These are phyloP conservation scores for Verticillium nonalfalfae DNA, from an alignment of 2,329 filamentous ascomycete genomes.

Conservation along the genomic window DNA sequence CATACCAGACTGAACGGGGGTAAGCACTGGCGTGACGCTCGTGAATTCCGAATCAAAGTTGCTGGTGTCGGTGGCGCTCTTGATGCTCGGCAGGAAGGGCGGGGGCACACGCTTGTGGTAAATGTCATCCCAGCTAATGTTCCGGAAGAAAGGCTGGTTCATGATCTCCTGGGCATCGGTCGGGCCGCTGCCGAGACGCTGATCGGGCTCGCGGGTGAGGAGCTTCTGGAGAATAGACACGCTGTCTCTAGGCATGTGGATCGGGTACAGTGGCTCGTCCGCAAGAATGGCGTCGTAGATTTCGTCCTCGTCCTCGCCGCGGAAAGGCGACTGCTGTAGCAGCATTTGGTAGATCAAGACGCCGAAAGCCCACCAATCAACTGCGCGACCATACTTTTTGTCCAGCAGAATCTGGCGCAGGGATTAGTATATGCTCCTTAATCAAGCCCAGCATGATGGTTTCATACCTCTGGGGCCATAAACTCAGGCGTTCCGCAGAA, in stretches of 20 bases:
- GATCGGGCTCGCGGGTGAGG: conserved; percentile 88
- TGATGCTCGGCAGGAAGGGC: conserved; percentile 86
- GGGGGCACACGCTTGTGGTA: conserved; percentile 90
- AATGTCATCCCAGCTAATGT: conserved; percentile 98
- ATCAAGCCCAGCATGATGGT: background rate
- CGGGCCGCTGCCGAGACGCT: conserved; percentile 86
- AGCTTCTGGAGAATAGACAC: conserved; percentile 98
- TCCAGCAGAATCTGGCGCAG: conserved; percentile 75
- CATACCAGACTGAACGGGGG: conserved; percentile 94
- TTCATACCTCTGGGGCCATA: conserved; percentile 88
- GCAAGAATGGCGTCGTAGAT: conserved; percentile 98
- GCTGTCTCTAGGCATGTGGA: conserved; percentile 96
- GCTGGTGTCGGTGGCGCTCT: conserved; percentile 93
- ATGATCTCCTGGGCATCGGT: conserved; percentile 98
- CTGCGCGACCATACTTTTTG: conserved; percentile 95
- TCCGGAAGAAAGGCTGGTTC: conserved; percentile 97
- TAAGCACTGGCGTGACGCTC: conserved; percentile 94
- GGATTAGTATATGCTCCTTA: conserved; percentile 19
- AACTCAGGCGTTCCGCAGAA: conserved; percentile 99
- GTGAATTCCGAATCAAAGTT: conserved; percentile 99
- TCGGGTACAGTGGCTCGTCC: conserved; percentile 94
- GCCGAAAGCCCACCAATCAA: conserved; percentile 99
- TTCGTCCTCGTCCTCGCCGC: conserved; percentile 97
- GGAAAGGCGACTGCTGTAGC: conserved; percentile 96
- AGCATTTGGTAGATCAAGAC: conserved; percentile 99